These are phyloP conservation scores for Gardenia jasminoides DNA, from an alignment of 257 asterid species.

Conservation along the genomic window DNA sequence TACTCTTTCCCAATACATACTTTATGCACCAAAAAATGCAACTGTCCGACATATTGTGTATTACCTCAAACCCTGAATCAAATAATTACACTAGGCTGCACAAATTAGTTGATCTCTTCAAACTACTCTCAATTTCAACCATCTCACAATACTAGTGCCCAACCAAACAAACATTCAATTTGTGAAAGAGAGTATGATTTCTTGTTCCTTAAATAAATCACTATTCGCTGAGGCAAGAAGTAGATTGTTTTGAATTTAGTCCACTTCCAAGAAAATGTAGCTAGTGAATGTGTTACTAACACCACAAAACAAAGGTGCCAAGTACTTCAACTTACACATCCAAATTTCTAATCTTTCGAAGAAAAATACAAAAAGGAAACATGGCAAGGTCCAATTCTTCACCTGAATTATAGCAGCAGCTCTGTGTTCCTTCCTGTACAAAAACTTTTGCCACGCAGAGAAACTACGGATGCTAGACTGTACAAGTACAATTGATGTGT, in stretches of 20 bases:
- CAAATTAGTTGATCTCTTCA: neutral
- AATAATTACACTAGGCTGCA: neutral
- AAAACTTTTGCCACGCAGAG: conserved; percentile 56
- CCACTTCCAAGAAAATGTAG: neutral
- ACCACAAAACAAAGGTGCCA: neutral
- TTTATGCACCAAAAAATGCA: neutral
- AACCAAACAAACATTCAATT: neutral
- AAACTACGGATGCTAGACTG: conserved; percentile 83
- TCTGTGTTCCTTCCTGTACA: conserved; percentile 51
- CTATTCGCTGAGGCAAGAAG: neutral
- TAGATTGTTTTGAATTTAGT: neutral
- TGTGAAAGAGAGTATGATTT: neutral
- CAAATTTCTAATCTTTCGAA: neutral
- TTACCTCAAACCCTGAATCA: neutral
- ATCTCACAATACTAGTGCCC: neutral
- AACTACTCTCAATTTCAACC: neutral
- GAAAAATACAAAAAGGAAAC: neutral
- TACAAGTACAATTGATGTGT: conserved; percentile 48
- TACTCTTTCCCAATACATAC: neutral
- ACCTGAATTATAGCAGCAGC: conserved; percentile 96
- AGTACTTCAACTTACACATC: neutral
- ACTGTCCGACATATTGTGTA: neutral
- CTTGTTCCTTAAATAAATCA: neutral
- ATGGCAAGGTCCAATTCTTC: conserved; percentile 14
- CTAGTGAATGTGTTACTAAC: neutral